phyloP scores from a whole-genome alignment of 371 early-diverging fungal genomes.

The Chytridium lagenaria region DNA sequence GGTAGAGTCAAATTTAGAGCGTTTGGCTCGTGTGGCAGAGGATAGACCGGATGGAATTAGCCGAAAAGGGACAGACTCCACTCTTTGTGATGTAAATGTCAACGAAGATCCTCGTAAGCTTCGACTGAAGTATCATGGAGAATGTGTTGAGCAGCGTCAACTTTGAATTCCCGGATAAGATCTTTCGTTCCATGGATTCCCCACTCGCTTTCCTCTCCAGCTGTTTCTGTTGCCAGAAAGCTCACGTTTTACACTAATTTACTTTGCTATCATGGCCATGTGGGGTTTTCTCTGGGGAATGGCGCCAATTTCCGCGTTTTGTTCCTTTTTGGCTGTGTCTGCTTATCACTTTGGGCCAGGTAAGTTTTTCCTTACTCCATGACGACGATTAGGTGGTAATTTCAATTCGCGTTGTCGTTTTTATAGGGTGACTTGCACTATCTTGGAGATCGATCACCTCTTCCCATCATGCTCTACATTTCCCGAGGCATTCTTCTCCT shows the following conservation, averaged over 20 bases:
- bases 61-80: too few species aligned
- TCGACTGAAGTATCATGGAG: too few species aligned
- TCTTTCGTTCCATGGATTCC: neutral
- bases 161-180: too few species aligned
- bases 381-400: too few species aligned
- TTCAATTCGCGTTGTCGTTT: neutral
- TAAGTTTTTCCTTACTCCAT: conserved; percentile 10
- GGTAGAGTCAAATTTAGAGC: too few species aligned
- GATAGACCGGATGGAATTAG: too few species aligned
- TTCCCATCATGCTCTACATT: conserved; percentile 20
- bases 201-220: neutral
- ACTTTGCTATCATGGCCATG: conserved; percentile 29
- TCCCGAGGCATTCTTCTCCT: conserved; percentile 37
- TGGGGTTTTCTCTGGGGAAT: conserved; percentile 29
- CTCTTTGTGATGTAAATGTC: too few species aligned
- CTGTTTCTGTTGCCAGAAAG: conserved; percentile 1
- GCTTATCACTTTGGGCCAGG: conserved; percentile 45
- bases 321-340: conserved; percentile 31
- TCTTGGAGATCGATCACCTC: neutral
- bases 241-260: conserved; percentile 30
- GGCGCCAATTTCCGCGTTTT: conserved; percentile 26
- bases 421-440: conserved; percentile 33
- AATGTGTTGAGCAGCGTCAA: too few species aligned
- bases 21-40: too few species aligned
- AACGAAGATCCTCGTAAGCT: too few species aligned